Base-by-base conservation (phyloP, 1,284 basidiomycete genomes). In the Pseudozyma thailandica region DNA sequence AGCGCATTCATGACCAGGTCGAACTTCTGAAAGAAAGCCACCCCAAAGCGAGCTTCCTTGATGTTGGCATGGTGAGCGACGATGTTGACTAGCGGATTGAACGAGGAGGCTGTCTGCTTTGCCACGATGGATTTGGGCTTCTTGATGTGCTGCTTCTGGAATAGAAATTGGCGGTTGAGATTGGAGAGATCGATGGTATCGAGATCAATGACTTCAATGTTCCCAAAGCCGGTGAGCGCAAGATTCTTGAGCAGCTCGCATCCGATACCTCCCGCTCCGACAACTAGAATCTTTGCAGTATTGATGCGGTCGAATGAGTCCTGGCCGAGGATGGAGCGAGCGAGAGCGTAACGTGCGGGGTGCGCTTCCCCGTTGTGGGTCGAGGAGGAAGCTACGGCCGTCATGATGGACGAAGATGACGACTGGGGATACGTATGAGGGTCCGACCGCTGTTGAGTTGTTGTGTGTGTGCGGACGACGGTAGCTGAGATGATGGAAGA, bases 121-220 rank as follows among this genome's bases (percentile, higher is more conserved):
- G 96, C 96, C 10, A 97, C 93, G 83, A 95, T 82, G 7, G 94
- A 91, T 85, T 98, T 99, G 75, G 93, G 91, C 81, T 97, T 92
- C 80, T 96, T 95, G 63, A 99, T 92, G 81, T 98, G 94, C 77
- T 94, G 94, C 85, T 98, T 98, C 70, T 90, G 89, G 85, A 99
- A 99, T 35, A 99, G 86, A 84, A 99, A 99, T 81, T 98, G 96
- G 21, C 96, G 89, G 82, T 99, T 99, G 50, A 98, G 86, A 83
- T 98, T 99, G 50, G 94, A 97, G 28, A 98, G 87, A 87, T 99
- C 96, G 84, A 98, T 98, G 7, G 95, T 98, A 85, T 99, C 96
- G 62, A 99, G 87, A 85, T 98, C 96, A 71, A 99, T 88, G 51
- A 87, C 85, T 0, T 95, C 94, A 69, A 98, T 94, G 78, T 93